Conservation (phyloP, 2,329 filamentous ascomycete species). For the Karstenula rhodostoma region DNA sequence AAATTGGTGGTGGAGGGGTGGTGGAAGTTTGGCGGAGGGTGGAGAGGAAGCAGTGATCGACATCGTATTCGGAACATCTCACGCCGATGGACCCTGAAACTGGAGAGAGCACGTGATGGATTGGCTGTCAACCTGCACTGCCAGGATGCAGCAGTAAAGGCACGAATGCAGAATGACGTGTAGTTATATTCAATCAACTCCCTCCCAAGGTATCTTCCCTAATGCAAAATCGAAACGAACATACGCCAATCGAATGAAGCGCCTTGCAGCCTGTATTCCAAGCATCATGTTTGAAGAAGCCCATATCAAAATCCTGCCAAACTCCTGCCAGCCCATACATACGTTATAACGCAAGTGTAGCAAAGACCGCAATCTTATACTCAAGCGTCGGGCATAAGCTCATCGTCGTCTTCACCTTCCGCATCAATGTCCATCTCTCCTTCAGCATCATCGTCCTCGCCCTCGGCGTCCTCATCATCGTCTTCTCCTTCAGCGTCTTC, state of each 20-base stretch:
- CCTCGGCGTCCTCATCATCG: slow-evolving; percentile 37
- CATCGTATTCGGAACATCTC: slow-evolving; percentile 9
- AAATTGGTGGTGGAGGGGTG: slow-evolving; percentile 20
- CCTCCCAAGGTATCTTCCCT: slow-evolving; percentile 35
- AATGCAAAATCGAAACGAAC: slow-evolving; percentile 22
- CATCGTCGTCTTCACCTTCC: slow-evolving; percentile 39
- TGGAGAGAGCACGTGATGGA: background rate
- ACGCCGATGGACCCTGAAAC: slow-evolving; percentile 3
- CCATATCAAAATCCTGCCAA: slow-evolving; percentile 1
- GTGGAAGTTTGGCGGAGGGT: slow-evolving; percentile 10
- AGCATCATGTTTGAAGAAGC: background rate
- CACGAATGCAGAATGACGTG: background rate
- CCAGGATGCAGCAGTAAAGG: background rate
- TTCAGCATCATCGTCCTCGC: slow-evolving; percentile 36
- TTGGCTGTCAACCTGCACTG: background rate
- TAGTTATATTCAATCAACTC: slow-evolving; percentile 18
- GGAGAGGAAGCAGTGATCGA: slow-evolving; percentile 9
- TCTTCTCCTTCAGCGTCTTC: slow-evolving; percentile 25
- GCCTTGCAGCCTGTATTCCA: background rate
- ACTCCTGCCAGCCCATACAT: background rate
- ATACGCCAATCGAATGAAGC: slow-evolving; percentile 12
- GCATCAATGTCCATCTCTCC: slow-evolving; percentile 35
- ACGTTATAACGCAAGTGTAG: background rate
- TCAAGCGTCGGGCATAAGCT: slow-evolving; percentile 37
- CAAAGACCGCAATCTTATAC: slow-evolving; percentile 2